phyloP scores from a whole-genome alignment of 2,329 filamentous ascomycete genomes.

The Hansfordia pulvinata region DNA sequence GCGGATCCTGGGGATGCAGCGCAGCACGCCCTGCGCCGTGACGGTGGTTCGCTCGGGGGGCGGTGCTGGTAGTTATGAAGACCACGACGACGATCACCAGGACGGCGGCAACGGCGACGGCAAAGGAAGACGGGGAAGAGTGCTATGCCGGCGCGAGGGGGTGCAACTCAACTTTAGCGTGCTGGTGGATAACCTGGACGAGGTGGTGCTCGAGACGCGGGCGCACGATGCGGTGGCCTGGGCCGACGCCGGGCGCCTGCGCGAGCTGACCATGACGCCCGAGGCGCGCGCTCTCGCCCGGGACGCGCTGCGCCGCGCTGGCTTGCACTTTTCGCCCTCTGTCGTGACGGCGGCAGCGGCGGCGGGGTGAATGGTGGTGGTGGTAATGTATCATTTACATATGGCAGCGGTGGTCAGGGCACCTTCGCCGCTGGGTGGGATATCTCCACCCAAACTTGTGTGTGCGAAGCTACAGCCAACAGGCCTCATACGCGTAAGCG shows the following conservation, averaged over 20 bases:
- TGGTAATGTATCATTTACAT: too few relatives aligned
- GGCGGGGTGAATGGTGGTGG: too few relatives aligned
- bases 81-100: slow-evolving; percentile 6
- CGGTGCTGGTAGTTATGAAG: too few relatives aligned
- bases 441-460: too few relatives aligned
- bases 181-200: slow-evolving; percentile 12
- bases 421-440: too few relatives aligned
- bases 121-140: slow-evolving; percentile 1
- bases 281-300: slow-evolving; percentile 9
- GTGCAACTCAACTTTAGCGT: slow-evolving; percentile 15
- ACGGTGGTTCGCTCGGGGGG: too few relatives aligned
- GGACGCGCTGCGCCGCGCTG: slow-evolving; percentile 12
- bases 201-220: slow-evolving; percentile 12
- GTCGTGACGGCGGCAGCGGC: too few relatives aligned
- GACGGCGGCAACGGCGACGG: slow-evolving; percentile 1
- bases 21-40: too few relatives aligned
- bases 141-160: neutral
- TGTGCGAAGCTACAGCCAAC: too few relatives aligned
- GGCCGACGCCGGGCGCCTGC: slow-evolving; percentile 9
- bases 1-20: slow-evolving; percentile 11
- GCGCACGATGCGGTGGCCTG: slow-evolving; percentile 17
- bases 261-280: slow-evolving; percentile 6
- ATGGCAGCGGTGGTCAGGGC: too few relatives aligned
- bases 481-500: too few relatives aligned
- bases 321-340: slow-evolving; percentile 10